These are phyloP conservation scores for Poterioochromonas sp. DNA, from an alignment of 352 stramenopile species.

Conservation along the genomic window DNA sequence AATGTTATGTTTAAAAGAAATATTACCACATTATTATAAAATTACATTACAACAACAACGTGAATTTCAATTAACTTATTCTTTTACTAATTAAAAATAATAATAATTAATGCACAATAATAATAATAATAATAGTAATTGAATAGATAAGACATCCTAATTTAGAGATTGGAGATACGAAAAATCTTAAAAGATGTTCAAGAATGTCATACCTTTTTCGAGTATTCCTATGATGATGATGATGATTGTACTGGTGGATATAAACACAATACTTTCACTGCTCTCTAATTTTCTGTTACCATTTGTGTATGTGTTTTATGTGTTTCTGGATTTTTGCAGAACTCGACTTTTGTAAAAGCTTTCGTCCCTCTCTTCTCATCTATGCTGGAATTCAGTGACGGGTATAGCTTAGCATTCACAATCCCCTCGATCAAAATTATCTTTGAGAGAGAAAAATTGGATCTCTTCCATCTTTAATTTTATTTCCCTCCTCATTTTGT, in stretches of 20 bases:
- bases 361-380: too few species aligned
- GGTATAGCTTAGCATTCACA: too few species aligned
- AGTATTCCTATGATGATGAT: not conserved
- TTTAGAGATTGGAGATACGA: not conserved
- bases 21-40: conserved; percentile 26
- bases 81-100: not conserved
- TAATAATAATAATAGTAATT: not conserved
- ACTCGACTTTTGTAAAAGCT: too few species aligned
- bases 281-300: too few species aligned
- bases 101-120: not conserved
- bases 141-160: not conserved
- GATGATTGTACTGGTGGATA: not conserved
- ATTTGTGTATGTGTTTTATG: too few species aligned
- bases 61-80: not conserved
- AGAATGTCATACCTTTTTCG: not conserved
- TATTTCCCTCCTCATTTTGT: too few species aligned
- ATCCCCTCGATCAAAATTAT: too few species aligned
- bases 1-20: not conserved
- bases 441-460: too few species aligned
- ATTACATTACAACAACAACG: not conserved
- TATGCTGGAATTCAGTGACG: too few species aligned
- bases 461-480: too few species aligned
- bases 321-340: too few species aligned
- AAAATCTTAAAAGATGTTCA: not conserved
- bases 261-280: too few species aligned